phyloP scores from a whole-genome alignment of 257 asterid species.

The Cruciata laevipes region DNA sequence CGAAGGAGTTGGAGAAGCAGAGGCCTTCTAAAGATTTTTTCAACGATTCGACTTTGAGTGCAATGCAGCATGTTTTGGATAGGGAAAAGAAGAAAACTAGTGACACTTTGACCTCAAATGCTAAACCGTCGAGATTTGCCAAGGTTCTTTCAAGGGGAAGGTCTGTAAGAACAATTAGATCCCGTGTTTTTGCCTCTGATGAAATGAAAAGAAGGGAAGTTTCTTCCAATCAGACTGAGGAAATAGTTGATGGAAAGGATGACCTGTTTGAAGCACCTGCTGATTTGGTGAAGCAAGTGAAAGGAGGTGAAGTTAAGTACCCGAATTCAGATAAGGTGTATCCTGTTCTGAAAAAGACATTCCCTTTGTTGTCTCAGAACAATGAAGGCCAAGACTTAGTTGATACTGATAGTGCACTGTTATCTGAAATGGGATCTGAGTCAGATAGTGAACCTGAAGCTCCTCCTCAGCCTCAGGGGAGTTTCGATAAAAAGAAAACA shows the following conservation, averaged over 20 bases:
- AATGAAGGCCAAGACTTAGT: slow-evolving; percentile 26
- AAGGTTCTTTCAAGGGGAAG: slow-evolving; percentile 47
- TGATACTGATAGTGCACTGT: slow-evolving; percentile 21
- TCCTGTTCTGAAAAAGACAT: slow-evolving; percentile 34
- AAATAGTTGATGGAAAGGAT: slow-evolving; percentile 17
- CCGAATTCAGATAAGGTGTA: slow-evolving; percentile 20
- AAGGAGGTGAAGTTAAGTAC: slow-evolving; percentile 22
- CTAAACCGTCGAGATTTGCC: slow-evolving; percentile 28
- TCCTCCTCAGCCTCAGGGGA: slow-evolving; percentile 7
- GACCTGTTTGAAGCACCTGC: slow-evolving; percentile 23
- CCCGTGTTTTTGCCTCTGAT: slow-evolving; percentile 24
- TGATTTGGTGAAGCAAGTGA: slow-evolving; percentile 15
- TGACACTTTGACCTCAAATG: slow-evolving; percentile 27
- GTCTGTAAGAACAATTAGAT: slow-evolving; percentile 70
- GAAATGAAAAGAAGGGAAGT: slow-evolving; percentile 25
- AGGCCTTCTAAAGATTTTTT: slow-evolving; percentile 15
- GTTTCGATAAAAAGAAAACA: slow-evolving; percentile 32
- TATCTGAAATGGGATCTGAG: slow-evolving; percentile 21
- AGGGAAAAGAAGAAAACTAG: slow-evolving; percentile 25
- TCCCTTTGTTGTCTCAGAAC: slow-evolving; percentile 25
- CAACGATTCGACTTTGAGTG: slow-evolving; percentile 17
- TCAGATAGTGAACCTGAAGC: slow-evolving; percentile 24
- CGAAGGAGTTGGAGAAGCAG: slow-evolving; percentile 28
- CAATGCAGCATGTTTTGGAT: slow-evolving; percentile 25
- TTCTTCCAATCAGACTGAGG: slow-evolving; percentile 19